Base-by-base conservation (phyloP, 139 green algal species). In the Auxenochlorella protothecoides region DNA sequence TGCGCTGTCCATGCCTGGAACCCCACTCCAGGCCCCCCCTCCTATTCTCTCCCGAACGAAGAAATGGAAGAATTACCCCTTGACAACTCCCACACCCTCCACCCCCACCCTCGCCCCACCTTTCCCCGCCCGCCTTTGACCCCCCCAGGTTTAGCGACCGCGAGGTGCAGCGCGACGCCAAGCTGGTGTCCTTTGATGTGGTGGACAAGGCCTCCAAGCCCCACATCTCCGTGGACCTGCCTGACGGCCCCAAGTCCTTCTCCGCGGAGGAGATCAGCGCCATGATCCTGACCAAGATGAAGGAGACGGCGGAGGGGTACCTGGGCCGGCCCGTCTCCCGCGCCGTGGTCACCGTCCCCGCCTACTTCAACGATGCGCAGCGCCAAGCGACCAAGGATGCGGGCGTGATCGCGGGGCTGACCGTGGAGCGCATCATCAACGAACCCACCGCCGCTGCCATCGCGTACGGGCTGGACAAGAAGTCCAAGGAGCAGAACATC, bases 301-400 rank as follows among this genome's bases (percentile, higher is more conserved):
- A 93, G 80, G 81, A 90, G n/a, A 90, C 79, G 3, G 90, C 90
- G 10, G 88, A 94, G 74, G 81, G 70, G 0, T 91, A 81, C 78
- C 80, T 95, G 63, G 87, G 86, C 76, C 84, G 94, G 71, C 66
- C 74, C 44, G 86, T 96, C 6, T 92, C 91, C 80, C 79, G 93
- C 65, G 90, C 90, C 4, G 90, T 96, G 10, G 90, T 96, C 52
- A 96, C 90, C n/a, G 90, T 96, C 53, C 90, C 89, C 10, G 95
- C 95, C 6, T 99, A 99, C 88, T 99, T 99, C 91, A 98, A 98
- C 76, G 95, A 99, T 75, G 91, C 94, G 1, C 95, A 99, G 88
- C 81, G 95, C 65, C 92, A 97, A 82, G 90, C 90, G 63, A 99
- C 94, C 73, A 98, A 98, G 86, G 78, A 84, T 66, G 79, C 82